Evolutionary conservation across 179 eudicot genomes (phyloP).

Genomic region (Vitellaria paradoxa): DNA sequence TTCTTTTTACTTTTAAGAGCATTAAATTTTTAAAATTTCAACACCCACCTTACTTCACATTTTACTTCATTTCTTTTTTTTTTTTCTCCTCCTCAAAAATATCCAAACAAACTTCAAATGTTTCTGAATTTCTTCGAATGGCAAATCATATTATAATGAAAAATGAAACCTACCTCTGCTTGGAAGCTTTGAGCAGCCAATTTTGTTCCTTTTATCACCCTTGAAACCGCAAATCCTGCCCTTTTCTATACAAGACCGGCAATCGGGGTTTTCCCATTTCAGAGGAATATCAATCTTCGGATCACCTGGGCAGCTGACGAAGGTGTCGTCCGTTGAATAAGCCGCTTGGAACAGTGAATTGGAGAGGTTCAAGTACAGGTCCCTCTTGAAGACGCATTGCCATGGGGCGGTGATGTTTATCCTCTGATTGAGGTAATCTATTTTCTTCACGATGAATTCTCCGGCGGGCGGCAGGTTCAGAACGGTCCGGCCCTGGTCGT

Average conservation of each 20-base stretch:
- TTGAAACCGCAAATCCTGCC: slow-evolving; percentile 18
- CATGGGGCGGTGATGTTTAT: slow-evolving; percentile 17
- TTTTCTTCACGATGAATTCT: neutral
- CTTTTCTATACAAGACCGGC: slow-evolving; percentile 2
- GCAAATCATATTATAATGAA: neutral
- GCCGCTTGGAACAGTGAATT: neutral
- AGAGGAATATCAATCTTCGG: neutral
- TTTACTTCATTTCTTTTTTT: too few species aligned
- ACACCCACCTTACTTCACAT: too few species aligned
- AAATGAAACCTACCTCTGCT: slow-evolving; percentile 12
- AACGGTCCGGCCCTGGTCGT: slow-evolving; percentile 6
- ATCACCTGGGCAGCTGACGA: slow-evolving; percentile 14
- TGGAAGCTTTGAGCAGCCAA: slow-evolving; percentile 8
- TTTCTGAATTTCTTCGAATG: too few species aligned
- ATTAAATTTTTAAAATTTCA: too few species aligned
- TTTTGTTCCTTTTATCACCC: neutral
- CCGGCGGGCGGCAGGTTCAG: slow-evolving; percentile 14
- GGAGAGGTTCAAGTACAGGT: neutral
- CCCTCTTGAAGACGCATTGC: slow-evolving; percentile 14
- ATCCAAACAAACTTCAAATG: too few species aligned
- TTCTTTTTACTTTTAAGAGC: too few species aligned
- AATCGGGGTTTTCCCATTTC: slow-evolving; percentile 10
- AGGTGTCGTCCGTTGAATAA: neutral
- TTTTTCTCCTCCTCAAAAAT: too few species aligned
- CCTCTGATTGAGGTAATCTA: slow-evolving; percentile 10